These are phyloP conservation scores for Styphnolobium japonicum DNA, from an alignment of 306 rosid species.

Conservation along the genomic window DNA sequence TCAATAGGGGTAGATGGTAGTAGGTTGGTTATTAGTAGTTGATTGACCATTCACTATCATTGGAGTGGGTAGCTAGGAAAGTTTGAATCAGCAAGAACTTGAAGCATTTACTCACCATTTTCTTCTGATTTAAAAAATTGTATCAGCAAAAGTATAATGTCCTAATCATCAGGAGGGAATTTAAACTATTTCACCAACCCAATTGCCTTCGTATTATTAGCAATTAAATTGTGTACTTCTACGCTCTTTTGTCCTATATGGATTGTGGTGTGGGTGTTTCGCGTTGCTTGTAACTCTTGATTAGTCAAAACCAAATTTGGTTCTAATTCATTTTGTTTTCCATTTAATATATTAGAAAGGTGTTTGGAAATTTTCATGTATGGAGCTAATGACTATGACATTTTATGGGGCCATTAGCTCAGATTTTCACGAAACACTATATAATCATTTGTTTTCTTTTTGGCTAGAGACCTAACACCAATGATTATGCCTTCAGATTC, in stretches of 20 bases:
- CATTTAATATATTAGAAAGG: not conserved
- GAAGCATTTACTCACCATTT: not conserved
- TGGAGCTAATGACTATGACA: not conserved
- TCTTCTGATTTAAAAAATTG: not conserved
- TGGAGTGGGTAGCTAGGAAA: slow-evolving; percentile 2
- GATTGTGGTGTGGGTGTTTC: not conserved
- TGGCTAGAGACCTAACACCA: not conserved
- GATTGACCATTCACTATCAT: not conserved
- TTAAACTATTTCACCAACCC: slow-evolving; percentile 44
- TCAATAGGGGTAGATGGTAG: not conserved
- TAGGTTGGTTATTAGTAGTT: slow-evolving; percentile 16
- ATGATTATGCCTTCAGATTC: not conserved
- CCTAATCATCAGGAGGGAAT: not conserved
- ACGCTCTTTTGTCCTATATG: not conserved
- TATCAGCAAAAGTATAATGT: not conserved
- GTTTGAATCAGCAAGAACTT: not conserved
- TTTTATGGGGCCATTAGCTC: not conserved
- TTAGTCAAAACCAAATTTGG: slow-evolving; percentile 1
- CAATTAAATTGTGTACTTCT: not conserved
- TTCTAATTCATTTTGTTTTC: not conserved
- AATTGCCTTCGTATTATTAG: not conserved
- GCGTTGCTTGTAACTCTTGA: not conserved
- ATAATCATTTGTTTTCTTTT: not conserved
- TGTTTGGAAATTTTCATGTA: not conserved
- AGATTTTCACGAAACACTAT: not conserved